Evolutionary conservation across 2,329 filamentous ascomycete species (phyloP).

Genomic region (Nakataea oryzae): DNA sequence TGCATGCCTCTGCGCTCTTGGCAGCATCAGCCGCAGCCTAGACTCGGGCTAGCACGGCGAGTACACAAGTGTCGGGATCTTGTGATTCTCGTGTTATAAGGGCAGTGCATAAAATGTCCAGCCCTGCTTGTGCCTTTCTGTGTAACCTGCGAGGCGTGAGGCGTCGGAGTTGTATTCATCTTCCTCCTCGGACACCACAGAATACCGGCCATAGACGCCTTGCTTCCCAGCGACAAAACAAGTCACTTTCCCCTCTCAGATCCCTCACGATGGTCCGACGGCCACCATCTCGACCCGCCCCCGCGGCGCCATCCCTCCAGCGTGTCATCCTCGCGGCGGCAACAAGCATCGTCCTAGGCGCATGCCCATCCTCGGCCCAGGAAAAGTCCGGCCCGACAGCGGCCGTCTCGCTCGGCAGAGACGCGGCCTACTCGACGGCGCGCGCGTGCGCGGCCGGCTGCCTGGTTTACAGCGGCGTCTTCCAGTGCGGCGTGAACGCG

Average conservation of each 20-base stretch:
- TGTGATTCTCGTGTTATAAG: no score
- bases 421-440: slow-evolving; percentile 9
- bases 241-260: no score
- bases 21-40: neutral
- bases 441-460: slow-evolving; percentile 14
- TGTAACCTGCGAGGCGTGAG: no score
- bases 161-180: no score
- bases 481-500: slow-evolving; percentile 8
- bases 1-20: neutral
- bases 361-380: neutral
- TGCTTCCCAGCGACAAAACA: no score
- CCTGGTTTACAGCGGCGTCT: slow-evolving; percentile 12
- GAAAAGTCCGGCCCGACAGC: neutral
- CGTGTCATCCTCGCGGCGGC: neutral
- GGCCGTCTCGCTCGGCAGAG: slow-evolving; percentile 5
- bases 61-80: no score
- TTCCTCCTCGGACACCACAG: no score
- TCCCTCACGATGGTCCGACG: neutral
- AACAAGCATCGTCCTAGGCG: neutral
- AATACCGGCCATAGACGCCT: no score
- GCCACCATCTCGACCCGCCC: neutral
- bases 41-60: no score
- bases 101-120: no score
- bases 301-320: neutral
- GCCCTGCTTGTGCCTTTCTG: no score